phyloP scores from a whole-genome alignment of 257 asterid genomes.

The Scutellaria minor region DNA sequence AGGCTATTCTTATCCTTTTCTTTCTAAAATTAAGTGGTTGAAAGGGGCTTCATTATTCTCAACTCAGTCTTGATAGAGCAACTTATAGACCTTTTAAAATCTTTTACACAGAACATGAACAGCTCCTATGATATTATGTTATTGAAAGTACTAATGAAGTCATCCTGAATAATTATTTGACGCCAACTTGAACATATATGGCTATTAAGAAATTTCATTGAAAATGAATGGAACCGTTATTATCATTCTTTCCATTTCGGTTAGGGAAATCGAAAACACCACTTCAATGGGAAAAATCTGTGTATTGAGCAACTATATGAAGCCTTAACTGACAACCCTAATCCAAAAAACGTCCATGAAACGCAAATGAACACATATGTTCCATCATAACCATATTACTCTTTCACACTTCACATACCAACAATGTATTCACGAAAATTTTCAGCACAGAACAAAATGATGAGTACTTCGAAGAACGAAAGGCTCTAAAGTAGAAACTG shows the following conservation, averaged over 20 bases:
- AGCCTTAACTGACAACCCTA: slow-evolving; percentile 14
- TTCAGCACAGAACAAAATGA: no score
- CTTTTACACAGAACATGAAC: neutral
- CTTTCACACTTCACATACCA: no score
- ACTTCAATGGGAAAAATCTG: neutral
- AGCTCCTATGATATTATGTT: neutral
- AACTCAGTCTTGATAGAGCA: neutral
- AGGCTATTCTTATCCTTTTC: neutral
- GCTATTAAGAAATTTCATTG: neutral
- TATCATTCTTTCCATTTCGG: neutral
- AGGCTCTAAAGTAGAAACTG: no score
- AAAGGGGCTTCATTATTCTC: neutral
- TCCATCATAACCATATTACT: neutral
- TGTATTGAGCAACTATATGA: neutral
- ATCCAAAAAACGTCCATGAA: neutral
- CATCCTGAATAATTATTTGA: neutral
- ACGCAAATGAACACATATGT: neutral
- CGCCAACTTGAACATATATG: slow-evolving; percentile 11
- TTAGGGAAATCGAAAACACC: neutral
- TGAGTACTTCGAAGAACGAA: no score
- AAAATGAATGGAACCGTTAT: neutral
- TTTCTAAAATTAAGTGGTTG: neutral
- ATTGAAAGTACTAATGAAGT: neutral
- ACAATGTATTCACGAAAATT: no score
- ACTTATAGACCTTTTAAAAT: neutral